A percentile compares a stretch with the other conserved stretches of the same genome.
Conservation (phyloP, 768 basidiomycete genomes). For the Galerina marginata region DNA sequence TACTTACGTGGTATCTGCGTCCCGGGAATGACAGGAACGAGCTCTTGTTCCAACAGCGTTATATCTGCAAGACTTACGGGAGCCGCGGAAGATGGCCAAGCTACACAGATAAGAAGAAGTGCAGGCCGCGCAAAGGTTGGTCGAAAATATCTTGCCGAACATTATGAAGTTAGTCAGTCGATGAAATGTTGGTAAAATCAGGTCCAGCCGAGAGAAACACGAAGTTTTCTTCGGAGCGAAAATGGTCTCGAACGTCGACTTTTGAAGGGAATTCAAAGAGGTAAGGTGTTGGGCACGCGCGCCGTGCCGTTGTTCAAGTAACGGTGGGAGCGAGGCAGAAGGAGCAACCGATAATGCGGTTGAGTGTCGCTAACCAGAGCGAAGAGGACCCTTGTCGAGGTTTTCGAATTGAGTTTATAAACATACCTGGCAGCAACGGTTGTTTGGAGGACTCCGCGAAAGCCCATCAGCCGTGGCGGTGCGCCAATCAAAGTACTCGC, state of each 20-base stretch:
- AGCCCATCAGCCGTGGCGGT: too few species aligned
- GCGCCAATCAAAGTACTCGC: too few species aligned
- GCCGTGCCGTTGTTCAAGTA: constrained; percentile 23
- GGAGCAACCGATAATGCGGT: constrained; percentile 14
- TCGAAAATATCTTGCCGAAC: constrained; percentile 10
- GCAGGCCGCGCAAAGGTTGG: constrained; percentile 3
- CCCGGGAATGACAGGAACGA: constrained; percentile 13
- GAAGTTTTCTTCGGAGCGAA: not conserved
- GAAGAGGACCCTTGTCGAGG: not conserved
- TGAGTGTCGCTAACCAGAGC: constrained; percentile 25
- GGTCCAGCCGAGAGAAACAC: not conserved
- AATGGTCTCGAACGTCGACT: not conserved
- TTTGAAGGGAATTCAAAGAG: too few species aligned
- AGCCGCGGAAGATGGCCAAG: constrained; percentile 5
- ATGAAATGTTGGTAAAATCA: not conserved
- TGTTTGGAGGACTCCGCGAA: not conserved
- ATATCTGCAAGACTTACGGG: constrained; percentile 2
- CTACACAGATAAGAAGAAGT: constrained; percentile 7
- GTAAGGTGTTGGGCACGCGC: too few species aligned
- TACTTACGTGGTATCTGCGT: constrained; percentile 20
- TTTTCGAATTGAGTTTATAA: not conserved
- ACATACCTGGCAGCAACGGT: constrained; percentile 27
- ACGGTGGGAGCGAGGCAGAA: constrained; percentile 6
- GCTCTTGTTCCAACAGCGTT: constrained; percentile 9
- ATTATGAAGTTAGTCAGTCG: constrained; percentile 3